Conservation (phyloP, 148 eudicot species). For the Mesembryanthemum crystallinum region DNA sequence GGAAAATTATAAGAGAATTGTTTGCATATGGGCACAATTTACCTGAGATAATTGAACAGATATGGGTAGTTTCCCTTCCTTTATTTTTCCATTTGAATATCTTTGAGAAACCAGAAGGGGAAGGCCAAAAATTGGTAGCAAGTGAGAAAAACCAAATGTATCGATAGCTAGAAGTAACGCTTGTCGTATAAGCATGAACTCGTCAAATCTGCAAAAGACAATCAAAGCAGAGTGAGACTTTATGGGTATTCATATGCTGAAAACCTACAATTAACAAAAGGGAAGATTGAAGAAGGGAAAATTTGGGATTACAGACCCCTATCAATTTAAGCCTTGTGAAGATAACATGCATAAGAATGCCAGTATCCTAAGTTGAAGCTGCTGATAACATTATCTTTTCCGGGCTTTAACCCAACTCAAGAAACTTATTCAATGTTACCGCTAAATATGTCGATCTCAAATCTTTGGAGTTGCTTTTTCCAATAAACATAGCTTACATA, state of each 20-base stretch:
- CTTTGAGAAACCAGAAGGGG: slow-evolving; percentile 61
- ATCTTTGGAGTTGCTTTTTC: too few relatives aligned
- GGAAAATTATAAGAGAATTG: background rate
- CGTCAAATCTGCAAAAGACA: slow-evolving; percentile 68
- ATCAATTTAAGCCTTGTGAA: background rate
- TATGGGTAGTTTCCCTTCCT: slow-evolving; percentile 36
- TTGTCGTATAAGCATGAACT: slow-evolving; percentile 79
- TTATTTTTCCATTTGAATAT: slow-evolving; percentile 17
- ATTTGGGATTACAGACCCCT: background rate
- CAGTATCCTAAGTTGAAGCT: background rate
- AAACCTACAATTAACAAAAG: background rate
- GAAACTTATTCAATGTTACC: too few relatives aligned
- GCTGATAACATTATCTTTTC: background rate
- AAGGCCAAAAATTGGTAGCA: slow-evolving; percentile 79
- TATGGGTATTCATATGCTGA: background rate
- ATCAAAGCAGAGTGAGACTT: slow-evolving; percentile 3
- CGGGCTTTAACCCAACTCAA: too few relatives aligned
- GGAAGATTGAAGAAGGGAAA: background rate
- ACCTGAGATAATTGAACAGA: slow-evolving; percentile 68
- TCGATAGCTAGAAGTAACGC: slow-evolving; percentile 81
- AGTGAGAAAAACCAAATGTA: slow-evolving; percentile 87
- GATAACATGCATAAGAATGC: slow-evolving; percentile 3
- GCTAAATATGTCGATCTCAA: too few relatives aligned
- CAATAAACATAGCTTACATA: too few relatives aligned
- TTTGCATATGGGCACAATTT: slow-evolving; percentile 15